phyloP scores from a whole-genome alignment of 192 early-diverging fungal genomes.

The Rhizophagus clarus region DNA sequence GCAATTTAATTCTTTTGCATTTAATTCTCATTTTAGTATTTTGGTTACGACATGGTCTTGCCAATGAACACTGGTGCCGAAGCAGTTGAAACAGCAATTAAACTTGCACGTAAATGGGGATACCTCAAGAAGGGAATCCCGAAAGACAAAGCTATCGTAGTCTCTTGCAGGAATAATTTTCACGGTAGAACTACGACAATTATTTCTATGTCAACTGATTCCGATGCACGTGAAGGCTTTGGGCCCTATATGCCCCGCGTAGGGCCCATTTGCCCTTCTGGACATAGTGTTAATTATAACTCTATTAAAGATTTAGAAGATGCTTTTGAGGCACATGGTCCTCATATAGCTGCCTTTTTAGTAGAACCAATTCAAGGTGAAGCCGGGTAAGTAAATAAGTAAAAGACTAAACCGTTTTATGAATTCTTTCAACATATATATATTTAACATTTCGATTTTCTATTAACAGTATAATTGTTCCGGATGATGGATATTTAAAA shows the following conservation, averaged over 20 bases:
- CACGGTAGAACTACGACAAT: slow-evolving; percentile 94
- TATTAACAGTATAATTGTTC: slow-evolving; percentile 79
- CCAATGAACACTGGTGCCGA: slow-evolving; percentile 99
- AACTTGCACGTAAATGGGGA: slow-evolving; percentile 97
- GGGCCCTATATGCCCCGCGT: slow-evolving; percentile 94
- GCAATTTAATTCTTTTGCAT: too few relatives aligned
- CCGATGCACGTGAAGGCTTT: slow-evolving; percentile 78
- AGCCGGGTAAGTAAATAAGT: slow-evolving; percentile 76
- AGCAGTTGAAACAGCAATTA: slow-evolving; percentile 98
- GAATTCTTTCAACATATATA: neutral
- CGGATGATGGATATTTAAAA: slow-evolving; percentile 89
- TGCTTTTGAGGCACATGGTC: slow-evolving; percentile 80
- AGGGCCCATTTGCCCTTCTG: slow-evolving; percentile 80
- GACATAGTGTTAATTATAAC: slow-evolving; percentile 78
- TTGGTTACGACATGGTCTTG: slow-evolving; percentile 96
- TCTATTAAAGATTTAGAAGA: slow-evolving; percentile 84
- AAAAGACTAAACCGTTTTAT: too few relatives aligned
- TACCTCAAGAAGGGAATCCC: slow-evolving; percentile 90
- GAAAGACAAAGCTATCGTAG: slow-evolving; percentile 77
- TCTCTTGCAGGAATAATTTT: slow-evolving; percentile 89
- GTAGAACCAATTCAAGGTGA: slow-evolving; percentile 99
- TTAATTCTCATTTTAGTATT: slow-evolving; percentile 53
- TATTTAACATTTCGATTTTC: neutral
- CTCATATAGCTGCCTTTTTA: slow-evolving; percentile 88
- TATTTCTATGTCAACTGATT: slow-evolving; percentile 95